Percentiles rank a stretch among this genome's conserved stretches.
These are phyloP conservation scores for Fusarium vanettenii DNA, from an alignment of 2,329 filamentous ascomycete genomes.

Conservation along the genomic window DNA sequence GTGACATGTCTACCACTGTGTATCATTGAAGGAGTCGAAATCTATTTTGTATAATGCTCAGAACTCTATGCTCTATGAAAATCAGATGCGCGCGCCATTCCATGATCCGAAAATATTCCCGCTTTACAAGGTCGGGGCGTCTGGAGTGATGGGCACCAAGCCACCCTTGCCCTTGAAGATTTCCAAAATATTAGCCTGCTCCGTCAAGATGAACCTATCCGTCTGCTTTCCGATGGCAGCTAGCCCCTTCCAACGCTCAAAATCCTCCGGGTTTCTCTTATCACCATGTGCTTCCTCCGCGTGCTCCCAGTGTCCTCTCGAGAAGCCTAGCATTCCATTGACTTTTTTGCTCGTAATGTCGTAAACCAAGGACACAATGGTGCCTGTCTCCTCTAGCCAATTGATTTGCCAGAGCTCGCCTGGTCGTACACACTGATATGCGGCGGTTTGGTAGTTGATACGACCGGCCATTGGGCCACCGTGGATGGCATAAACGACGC, in stretches of 20 bases:
- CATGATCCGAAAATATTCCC: not conserved
- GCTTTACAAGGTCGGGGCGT: slow-evolving; percentile 25
- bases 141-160: slow-evolving; percentile 56
- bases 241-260: slow-evolving; percentile 63
- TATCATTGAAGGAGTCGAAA: not conserved
- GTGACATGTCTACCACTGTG: too few species aligned
- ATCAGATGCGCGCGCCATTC: not conserved
- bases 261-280: slow-evolving; percentile 62
- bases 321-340: slow-evolving; percentile 65
- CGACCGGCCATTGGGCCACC: slow-evolving; percentile 69
- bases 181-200: slow-evolving; percentile 64
- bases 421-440: slow-evolving; percentile 67
- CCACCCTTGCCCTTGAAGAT: slow-evolving; percentile 61
- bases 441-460: slow-evolving; percentile 63
- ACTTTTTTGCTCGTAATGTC: slow-evolving; percentile 62
- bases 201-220: slow-evolving; percentile 62
- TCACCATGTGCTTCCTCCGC: slow-evolving; percentile 64
- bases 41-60: not conserved
- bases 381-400: slow-evolving; percentile 71
- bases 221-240: slow-evolving; percentile 61
- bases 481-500: slow-evolving; percentile 69
- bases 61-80: not conserved
- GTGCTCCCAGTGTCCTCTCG: slow-evolving; percentile 66
- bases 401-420: slow-evolving; percentile 70
- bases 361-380: slow-evolving; percentile 65